These are phyloP conservation scores for Metschnikowia henanensis DNA, from an alignment of 805 yeast genomes.

Conservation along the genomic window DNA sequence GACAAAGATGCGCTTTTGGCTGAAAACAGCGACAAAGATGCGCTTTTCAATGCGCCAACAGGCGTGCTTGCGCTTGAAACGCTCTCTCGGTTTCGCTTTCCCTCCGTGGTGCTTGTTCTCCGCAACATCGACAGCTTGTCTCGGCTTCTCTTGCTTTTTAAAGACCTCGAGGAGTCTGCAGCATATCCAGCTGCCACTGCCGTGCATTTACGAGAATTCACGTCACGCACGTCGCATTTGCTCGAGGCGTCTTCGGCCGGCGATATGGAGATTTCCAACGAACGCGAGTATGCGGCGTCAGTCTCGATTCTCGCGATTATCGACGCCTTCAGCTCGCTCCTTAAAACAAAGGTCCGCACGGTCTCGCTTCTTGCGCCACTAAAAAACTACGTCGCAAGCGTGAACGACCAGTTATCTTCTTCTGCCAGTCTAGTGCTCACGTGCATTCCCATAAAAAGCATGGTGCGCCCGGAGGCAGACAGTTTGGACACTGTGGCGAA, in stretches of 20 bases:
- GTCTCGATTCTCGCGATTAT: conserved; percentile 36
- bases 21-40: conserved; percentile 6
- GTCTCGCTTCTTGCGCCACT: conserved; percentile 31
- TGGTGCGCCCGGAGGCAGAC: conserved; percentile 15
- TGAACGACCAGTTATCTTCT: conserved; percentile 33
- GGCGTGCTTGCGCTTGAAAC: conserved; percentile 16
- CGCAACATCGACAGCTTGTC: conserved; percentile 34
- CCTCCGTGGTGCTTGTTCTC: conserved; percentile 29
- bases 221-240: conserved; percentile 69
- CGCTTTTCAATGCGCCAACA: conserved; percentile 8
- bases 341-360: neutral
- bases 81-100: conserved; percentile 22
- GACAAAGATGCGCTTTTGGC: too few species aligned
- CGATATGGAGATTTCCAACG: conserved; percentile 21
- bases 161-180: conserved; percentile 21
- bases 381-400: conserved; percentile 28
- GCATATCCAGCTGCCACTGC: conserved; percentile 42
- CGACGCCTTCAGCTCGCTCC: conserved; percentile 32
- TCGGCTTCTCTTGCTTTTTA: conserved; percentile 33
- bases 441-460: conserved; percentile 17
- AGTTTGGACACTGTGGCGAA: conserved; percentile 17
- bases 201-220: conserved; percentile 55
- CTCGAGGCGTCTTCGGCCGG: conserved; percentile 57
- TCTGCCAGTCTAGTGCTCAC: conserved; percentile 28
- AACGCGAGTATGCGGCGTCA: conserved; percentile 28